Conservation (phyloP, 2,329 filamentous ascomycete species). For the Aciculosporium take region DNA sequence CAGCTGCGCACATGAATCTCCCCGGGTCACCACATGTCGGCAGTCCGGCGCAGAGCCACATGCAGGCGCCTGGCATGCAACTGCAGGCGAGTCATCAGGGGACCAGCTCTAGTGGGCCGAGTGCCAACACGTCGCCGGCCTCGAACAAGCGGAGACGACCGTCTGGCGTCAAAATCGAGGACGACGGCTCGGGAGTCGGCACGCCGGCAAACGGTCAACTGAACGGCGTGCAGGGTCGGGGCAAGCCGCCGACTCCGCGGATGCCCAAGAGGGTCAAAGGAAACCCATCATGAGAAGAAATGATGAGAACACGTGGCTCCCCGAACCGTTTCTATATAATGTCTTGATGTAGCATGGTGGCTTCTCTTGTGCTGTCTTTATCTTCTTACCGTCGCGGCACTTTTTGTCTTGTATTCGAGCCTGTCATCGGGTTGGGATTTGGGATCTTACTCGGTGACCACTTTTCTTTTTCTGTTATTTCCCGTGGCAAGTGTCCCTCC, state of each 20-base stretch:
- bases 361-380: conserved; percentile 11
- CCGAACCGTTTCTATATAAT: conserved; percentile 13
- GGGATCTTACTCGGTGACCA: conserved; percentile 1
- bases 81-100: conserved; percentile 55
- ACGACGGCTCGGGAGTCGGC: conserved; percentile 35
- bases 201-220: conserved; percentile 34
- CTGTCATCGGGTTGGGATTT: conserved; percentile 1
- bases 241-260: conserved; percentile 42
- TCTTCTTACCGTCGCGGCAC: conserved; percentile 10
- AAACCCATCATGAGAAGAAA: conserved; percentile 24
- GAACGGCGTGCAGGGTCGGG: conserved; percentile 35
- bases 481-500: too few relatives aligned
- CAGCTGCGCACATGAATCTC: conserved; percentile 43
- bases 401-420: conserved; percentile 9
- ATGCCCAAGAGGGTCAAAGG: conserved; percentile 41
- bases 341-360: conserved; percentile 24
- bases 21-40: conserved; percentile 47
- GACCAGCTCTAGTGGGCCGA: conserved; percentile 50
- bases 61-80: conserved; percentile 53
- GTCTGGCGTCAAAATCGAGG: conserved; percentile 43
- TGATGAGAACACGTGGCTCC: background rate
- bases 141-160: conserved; percentile 45
- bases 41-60: conserved; percentile 46
- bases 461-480: conserved; percentile 8
- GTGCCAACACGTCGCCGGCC: conserved; percentile 51